Evolutionary conservation across 805 yeast species (phyloP), one percentile per base, ranked within the genome.

Genomic region (Kazachstania viticola): DNA sequence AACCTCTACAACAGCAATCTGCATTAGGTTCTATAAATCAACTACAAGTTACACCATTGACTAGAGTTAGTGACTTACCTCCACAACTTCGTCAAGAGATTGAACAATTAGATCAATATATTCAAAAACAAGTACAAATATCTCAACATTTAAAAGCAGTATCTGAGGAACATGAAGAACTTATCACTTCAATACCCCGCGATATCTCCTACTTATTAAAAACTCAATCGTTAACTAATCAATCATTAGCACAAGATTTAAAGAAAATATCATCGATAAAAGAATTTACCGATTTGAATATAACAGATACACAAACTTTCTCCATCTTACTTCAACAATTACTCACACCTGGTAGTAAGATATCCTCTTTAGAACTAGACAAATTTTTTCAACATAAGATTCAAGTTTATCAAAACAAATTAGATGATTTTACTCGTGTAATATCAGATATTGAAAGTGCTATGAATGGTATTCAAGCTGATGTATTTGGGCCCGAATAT

Each of bases 1-100:
- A 41, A 33, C 51, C 41, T 23, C 38, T 21, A 12, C 59, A 55
- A 16, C 56, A 44, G 32, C 56, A 51, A 27, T 65, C 62, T 25
- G 65, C 61, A 21, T 59, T 58, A 30, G 65, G 64, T 28, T 60
- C 59, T 27, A 65, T 63, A 17, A 56, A 57, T 8, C 74, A 62
- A 35, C 50, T 61, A 32, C 64, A 67, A 4, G 61, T 81, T 28
- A 77, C 79, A 9, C 74, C 85, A 11, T 72, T 81, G 75, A 77
- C 88, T 1, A 67, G 79, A 30, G 79, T 81, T 8, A 73, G 74
- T 7, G 88, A 79, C 37, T 58, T 81, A 25, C 87, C 91, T 2
- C 77, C 71, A n/a, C 67, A 60, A n/a, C 57, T 75, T 34, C 80
- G 78, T 45, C 68, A 61, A 37, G 83, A 80, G 48, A 60, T 81